Percentiles rank a stretch among this genome's conserved stretches.
Conservation (phyloP, 2,329 filamentous ascomycete genomes). For the Hypoxylon sp. region DNA sequence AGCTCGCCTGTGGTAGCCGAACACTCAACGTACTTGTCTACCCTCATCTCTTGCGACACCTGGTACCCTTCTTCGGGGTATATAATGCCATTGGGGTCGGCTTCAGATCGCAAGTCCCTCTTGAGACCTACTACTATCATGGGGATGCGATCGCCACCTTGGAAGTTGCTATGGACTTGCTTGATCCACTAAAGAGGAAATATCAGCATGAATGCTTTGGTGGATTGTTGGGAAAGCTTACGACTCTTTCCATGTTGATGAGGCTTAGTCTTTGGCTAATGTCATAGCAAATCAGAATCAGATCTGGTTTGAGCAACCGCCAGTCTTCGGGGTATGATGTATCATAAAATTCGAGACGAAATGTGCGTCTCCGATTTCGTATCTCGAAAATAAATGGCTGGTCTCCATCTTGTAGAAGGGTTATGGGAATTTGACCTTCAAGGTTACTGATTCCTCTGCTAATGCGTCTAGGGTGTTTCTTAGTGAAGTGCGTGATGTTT, state of each 20-base stretch:
- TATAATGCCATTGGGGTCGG: conserved; percentile 67
- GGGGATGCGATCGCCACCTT: conserved; percentile 58
- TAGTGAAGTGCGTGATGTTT: conserved; percentile 10
- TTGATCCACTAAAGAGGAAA: conserved; percentile 62
- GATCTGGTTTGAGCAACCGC: conserved; percentile 65
- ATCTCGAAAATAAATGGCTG: conserved; percentile 69
- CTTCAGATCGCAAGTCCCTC: conserved; percentile 65
- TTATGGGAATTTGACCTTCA: conserved; percentile 53
- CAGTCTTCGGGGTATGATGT: conserved; percentile 67
- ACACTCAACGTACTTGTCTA: conserved; percentile 71
- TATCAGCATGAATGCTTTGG: conserved; percentile 11
- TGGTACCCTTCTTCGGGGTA: conserved; percentile 69
- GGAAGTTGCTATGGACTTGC: conserved; percentile 60
- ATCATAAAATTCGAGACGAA: conserved; percentile 67
- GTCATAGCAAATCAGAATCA: conserved; percentile 68
- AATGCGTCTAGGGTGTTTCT: conserved; percentile 55
- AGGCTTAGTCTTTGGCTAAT: conserved; percentile 66
- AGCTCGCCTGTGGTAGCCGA: conserved; percentile 69
- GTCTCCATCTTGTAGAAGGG: conserved; percentile 64
- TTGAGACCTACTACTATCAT: conserved; percentile 68
- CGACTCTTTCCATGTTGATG: conserved; percentile 65
- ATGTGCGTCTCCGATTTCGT: conserved; percentile 54
- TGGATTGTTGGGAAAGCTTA: conserved; percentile 47
- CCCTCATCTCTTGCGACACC: conserved; percentile 65
- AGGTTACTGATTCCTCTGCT: conserved; percentile 54